Percentiles rank a stretch among this genome's conserved stretches.
These are phyloP conservation scores for Limnanthes douglasii DNA, from an alignment of 345 rosid species.

Conservation along the genomic window DNA sequence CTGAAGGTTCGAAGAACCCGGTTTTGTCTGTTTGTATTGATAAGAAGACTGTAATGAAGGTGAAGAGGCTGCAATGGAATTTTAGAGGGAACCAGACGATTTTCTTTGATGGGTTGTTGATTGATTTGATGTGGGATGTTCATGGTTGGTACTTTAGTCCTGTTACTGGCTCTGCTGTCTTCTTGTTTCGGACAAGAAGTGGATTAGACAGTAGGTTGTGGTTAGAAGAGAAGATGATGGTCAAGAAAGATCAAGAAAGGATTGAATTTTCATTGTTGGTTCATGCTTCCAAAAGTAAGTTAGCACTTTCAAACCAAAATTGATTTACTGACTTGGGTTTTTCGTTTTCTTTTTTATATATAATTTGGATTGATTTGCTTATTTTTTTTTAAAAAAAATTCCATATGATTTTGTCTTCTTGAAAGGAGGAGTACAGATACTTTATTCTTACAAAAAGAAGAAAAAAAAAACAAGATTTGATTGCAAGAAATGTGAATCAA, in stretches of 20 bases:
- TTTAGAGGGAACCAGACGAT: slow-evolving; percentile 88
- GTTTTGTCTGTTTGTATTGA: slow-evolving; percentile 54
- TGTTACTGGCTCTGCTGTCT: slow-evolving; percentile 49
- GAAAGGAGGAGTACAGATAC: slow-evolving; percentile 21
- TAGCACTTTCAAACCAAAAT: too few species aligned
- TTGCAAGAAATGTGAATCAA: too few species aligned
- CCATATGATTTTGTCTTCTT: slow-evolving; percentile 13
- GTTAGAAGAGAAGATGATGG: slow-evolving; percentile 57
- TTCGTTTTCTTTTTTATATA: background rate
- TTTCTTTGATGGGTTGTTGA: slow-evolving; percentile 61
- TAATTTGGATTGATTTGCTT: slow-evolving; percentile 4
- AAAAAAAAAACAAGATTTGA: too few species aligned
- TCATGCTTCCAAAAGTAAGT: slow-evolving; percentile 66
- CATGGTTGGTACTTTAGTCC: slow-evolving; percentile 80
- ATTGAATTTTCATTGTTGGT: slow-evolving; percentile 70
- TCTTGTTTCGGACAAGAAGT: slow-evolving; percentile 83
- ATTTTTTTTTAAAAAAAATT: slow-evolving; percentile 5
- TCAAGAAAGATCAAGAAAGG: slow-evolving; percentile 42
- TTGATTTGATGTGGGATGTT: slow-evolving; percentile 93
- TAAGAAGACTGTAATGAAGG: slow-evolving; percentile 56
- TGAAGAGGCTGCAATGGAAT: slow-evolving; percentile 85
- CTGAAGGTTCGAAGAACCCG: slow-evolving; percentile 41
- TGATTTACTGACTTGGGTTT: slow-evolving; percentile 14
- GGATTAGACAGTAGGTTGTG: slow-evolving; percentile 53
- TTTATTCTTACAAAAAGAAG: too few species aligned